Base-by-base conservation (phyloP, 345 rosid species). In the Cardamine chenopodiifolia region DNA sequence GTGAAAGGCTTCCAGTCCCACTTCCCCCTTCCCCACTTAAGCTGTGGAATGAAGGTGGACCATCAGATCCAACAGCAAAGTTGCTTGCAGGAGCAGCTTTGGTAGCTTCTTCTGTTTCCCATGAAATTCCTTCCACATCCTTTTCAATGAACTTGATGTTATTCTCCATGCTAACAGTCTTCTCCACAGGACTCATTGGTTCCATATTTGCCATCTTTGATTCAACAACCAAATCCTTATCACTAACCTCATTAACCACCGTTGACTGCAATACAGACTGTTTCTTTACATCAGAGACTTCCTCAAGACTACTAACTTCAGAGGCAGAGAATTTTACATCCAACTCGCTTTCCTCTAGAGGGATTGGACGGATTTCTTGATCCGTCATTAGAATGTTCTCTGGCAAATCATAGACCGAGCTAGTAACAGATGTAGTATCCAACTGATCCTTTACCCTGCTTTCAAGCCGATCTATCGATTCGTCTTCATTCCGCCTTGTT, bases 1-100 rank as follows among this genome's bases (percentile, higher is more conserved):
- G 89, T 28, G 98, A 90, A 74, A 96, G 97, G 77, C 98, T 92
- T 59, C 94, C 99, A 28, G 83, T 68, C 74, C 93, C 89, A 83
- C 81, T 90, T 56, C 94, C 99, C 62, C 85, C 85, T 14, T 90
- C 99, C 76, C 98, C 89, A 66, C 89, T 82, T 66, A 88, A 86
- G 85, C 95, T 90, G 85, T 89, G 88, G 32, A 86, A 85, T 68
- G 99, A 92, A 72, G 85, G 86, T 2, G 95, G 97, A 28, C 92
- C 98, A 73, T 90, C 98, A 13, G 88, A 71, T 48, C 79, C 44
- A 70, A 86, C 67, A 62, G 81, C 53, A 52, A 22, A 72, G 54
- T 75, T 74, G 71, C 88, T 90, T 69, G 81, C 85, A 39, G 86
- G 85, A 70, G 79, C 53, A 63, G 70, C 80, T 85, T 82, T 86